These are phyloP conservation scores for Tanacetum coccineum DNA, from an alignment of 129 eudicot genomes.

Conservation along the genomic window DNA sequence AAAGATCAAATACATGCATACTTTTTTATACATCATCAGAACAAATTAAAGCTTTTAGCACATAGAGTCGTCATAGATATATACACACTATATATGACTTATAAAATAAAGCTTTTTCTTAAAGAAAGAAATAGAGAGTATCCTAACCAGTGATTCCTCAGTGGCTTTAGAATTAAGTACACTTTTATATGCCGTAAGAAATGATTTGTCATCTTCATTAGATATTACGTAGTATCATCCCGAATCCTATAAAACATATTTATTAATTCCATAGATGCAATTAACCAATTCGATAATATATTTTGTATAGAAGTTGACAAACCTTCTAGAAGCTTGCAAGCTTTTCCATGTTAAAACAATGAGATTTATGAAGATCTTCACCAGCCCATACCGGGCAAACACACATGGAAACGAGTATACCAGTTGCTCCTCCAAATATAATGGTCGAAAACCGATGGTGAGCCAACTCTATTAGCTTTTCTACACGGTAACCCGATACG, in stretches of 20 bases:
- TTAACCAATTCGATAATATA: background rate
- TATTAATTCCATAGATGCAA: background rate
- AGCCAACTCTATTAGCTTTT: constrained; percentile 49
- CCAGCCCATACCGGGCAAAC: constrained; percentile 94
- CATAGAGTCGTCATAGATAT: too few relatives aligned
- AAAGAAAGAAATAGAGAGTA: background rate
- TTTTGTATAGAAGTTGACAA: background rate
- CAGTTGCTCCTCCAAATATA: constrained; percentile 57
- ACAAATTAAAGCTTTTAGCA: background rate
- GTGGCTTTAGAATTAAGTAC: constrained; percentile 49
- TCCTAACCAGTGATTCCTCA: constrained; percentile 57
- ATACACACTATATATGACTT: too few relatives aligned
- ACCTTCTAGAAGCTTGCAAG: constrained; percentile 76
- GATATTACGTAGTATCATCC: constrained; percentile 36
- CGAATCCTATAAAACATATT: constrained; percentile 46
- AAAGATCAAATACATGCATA: background rate
- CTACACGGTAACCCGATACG: constrained; percentile 68
- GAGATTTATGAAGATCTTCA: constrained; percentile 64
- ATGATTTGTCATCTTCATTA: constrained; percentile 32
- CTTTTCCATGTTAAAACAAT: constrained; percentile 50
- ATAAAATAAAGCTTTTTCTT: too few relatives aligned
- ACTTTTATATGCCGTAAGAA: constrained; percentile 38
- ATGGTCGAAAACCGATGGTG: constrained; percentile 63
- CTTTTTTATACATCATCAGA: too few relatives aligned
- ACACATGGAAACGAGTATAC: constrained; percentile 55